Base-by-base conservation (phyloP, 106 monocot species). In the Alisma plantagoaquatica region DNA sequence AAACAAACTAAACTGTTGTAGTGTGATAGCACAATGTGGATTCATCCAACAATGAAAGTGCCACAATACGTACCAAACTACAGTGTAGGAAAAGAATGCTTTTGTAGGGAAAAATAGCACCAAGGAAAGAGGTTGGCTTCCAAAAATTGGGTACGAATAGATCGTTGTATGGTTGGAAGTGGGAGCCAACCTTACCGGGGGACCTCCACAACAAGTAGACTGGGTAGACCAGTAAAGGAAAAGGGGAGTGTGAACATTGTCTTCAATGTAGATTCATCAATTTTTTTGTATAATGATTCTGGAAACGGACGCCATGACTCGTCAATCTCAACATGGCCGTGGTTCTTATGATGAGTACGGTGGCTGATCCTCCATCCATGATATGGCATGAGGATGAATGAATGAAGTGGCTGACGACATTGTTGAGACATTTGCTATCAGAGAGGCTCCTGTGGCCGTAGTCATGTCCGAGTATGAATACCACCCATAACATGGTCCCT, bases 291-390 rank as follows among this genome's bases (percentile, higher is more conserved):
- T 6, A 42, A 41, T 31, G 51, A 68, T 53, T 77, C 77, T 4
- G 60, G 60, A 21, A 23, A 31, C 60, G 74, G 74, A 27, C 68
- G 74, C 74, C 74, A 74, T 10, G 67, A 62, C 23, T 74, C 74
- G 51, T 74, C 74, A 15, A 56, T 74, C 38, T 74, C 74, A 18
- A 74, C 74, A 43, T 74, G 74, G 8, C 62, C 67, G 27, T 74
- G 74, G 50, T 74, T 74, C 62, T 74, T 67, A 33, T 74, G 74
- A 42, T 74, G 74, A 23, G 74, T 74, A n/a, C 61, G 48, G 56
- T 74, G 74, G 31, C 74, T 74, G n/a, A 74, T 74, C 68, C 74
- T 67, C 69, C 69, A 70, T 21, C 69, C 69, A 33, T 70, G 51
- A 30, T 70, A 70, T 31, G 69, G 69, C 27, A 70, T 61, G 33